Evolutionary conservation across 1,139 yeast species (phyloP), one percentile per base, ranked within the genome.

Genomic region (Yamadazyma dushanensis): DNA sequence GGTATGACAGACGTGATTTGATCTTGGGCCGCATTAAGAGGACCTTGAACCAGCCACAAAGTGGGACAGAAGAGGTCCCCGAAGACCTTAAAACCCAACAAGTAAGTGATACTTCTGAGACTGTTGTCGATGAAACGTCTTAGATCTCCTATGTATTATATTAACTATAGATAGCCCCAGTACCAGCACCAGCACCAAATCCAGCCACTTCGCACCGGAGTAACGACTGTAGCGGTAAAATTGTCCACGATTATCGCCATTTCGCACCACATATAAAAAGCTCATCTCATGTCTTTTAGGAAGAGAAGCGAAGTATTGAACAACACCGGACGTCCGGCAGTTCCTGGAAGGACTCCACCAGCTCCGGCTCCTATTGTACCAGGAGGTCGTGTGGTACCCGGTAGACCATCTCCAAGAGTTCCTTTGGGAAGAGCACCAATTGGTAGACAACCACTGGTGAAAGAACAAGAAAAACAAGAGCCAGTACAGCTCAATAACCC

Each of bases 291-390:
- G 89, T 81, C 89, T 3, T 83, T 83, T 49, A 74, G 88, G 54
- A 81, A 76, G 54, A 72, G 89, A 67, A 73, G 84, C 31, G 89
- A 83, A 34, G 72, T 80, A 1, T 65, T 79, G 13, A 68, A 63
- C 8, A 58, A 47, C 24, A 32, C 40, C 37, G 22, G 42, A 18
- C 47, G 45, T 4, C 50, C 58, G 3, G 16, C 21, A 14, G 36
- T 32, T n/a, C 36, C 45, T 31, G 39, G 49, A 23, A 34, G 48
- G 31, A 31, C 37, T 15, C 36, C 41, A 13, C 39, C 39, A 6
- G 34, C 23, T 7, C 32, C 21, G 7, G 5, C 33, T 16, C 10
- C 20, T 27, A 30, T 45, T 8, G 16, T 19, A 8, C 24, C 36
- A 8, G 31, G 29, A n/a, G n/a, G n/a, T n/a, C n/a, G n/a, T n/a